phyloP scores from a whole-genome alignment of 441 rosid species.

The Capsella rubella region DNA sequence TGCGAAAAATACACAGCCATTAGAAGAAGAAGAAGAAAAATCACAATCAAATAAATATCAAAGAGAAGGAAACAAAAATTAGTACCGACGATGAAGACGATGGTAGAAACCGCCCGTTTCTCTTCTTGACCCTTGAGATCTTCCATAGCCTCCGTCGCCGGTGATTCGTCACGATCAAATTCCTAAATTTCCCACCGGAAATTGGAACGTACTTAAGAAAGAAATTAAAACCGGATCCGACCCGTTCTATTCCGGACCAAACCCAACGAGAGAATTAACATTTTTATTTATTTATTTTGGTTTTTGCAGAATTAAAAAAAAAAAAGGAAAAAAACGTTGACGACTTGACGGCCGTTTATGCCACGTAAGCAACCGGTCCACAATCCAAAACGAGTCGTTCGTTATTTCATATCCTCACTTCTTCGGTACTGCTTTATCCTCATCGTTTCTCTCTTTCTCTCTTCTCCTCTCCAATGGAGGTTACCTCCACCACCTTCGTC shows the following conservation, averaged over 20 bases:
- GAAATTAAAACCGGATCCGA: conserved; percentile 18
- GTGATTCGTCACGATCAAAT: conserved; percentile 21
- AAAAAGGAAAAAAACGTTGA: conserved; percentile 28
- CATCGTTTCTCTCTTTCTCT: conserved; percentile 9
- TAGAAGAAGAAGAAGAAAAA: neutral
- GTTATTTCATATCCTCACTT: conserved; percentile 47
- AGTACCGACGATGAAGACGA: conserved; percentile 75
- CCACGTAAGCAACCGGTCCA: conserved; percentile 42
- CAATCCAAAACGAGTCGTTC: conserved; percentile 34
- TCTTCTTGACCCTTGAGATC: conserved; percentile 43
- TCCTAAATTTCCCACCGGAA: no score
- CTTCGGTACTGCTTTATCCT: conserved; percentile 41
- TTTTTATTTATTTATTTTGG: neutral
- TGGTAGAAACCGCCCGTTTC: conserved; percentile 53
- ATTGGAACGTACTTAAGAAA: neutral
- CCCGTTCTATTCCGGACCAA: neutral
- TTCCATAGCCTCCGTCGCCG: conserved; percentile 50
- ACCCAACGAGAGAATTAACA: neutral
- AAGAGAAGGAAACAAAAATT: neutral
- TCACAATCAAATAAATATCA: conserved; percentile 3
- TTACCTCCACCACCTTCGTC: conserved; percentile 39
- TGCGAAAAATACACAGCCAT: conserved; percentile 20
- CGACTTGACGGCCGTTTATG: conserved; percentile 45
- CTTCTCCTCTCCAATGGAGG: conserved; percentile 44
- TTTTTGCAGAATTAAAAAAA: neutral